These are phyloP conservation scores for Begonia fuchsioides DNA, from an alignment of 306 rosid species.

Conservation along the genomic window DNA sequence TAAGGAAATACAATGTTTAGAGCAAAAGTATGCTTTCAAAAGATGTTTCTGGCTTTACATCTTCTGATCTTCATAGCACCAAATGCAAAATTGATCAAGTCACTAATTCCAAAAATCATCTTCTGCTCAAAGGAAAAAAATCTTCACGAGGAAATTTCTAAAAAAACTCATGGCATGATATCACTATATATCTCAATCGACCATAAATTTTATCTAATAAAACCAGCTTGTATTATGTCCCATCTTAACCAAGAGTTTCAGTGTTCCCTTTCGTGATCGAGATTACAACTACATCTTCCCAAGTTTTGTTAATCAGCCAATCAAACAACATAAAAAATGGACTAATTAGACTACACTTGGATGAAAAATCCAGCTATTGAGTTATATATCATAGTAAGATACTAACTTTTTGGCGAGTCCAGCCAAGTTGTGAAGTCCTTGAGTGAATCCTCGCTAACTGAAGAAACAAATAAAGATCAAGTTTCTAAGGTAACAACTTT, in stretches of 20 bases:
- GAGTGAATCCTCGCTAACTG: constrained; percentile 64
- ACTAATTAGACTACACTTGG: neutral
- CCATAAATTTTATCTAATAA: neutral
- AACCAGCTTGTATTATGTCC: neutral
- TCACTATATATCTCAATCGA: neutral
- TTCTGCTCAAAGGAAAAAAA: too few relatives aligned
- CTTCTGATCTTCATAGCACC: too few relatives aligned
- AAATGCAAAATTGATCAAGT: too few relatives aligned
- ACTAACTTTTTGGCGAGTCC: constrained; percentile 97
- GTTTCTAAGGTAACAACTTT: too few relatives aligned
- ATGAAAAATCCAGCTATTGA: neutral
- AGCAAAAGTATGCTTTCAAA: too few relatives aligned
- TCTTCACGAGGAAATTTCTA: too few relatives aligned
- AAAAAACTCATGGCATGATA: too few relatives aligned
- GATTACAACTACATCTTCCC: too few relatives aligned
- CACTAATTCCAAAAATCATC: too few relatives aligned
- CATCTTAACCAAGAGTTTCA: neutral
- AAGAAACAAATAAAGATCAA: constrained; percentile 7
- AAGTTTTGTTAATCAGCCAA: neutral
- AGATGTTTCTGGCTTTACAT: too few relatives aligned
- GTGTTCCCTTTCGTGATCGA: too few relatives aligned
- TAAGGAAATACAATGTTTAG: too few relatives aligned
- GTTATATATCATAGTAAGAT: neutral
- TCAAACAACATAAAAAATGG: neutral
- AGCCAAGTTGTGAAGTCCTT: constrained; percentile 46